Percentiles rank a stretch among this genome's conserved stretches.
Conservation (phyloP, 352 stramenopile species). For the Phytopythium boreale region DNA sequence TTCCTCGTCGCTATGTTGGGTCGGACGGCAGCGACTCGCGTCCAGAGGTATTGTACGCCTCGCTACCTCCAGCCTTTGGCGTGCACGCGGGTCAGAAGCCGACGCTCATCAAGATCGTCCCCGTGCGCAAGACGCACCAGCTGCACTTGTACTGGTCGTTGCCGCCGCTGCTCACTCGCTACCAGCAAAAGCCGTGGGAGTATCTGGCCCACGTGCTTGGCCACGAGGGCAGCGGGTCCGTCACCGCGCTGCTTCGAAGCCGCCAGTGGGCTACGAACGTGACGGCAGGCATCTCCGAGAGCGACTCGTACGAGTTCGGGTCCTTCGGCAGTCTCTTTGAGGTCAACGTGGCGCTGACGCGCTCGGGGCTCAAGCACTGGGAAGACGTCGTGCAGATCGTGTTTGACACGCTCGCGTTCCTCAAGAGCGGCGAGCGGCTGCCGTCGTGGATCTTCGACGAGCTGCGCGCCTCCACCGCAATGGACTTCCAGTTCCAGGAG, state of each 20-base stretch:
- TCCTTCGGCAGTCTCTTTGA: conserved; percentile 60
- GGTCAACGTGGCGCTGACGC: conserved; percentile 46
- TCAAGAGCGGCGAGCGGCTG: conserved; percentile 17
- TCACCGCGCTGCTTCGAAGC: conserved; percentile 35
- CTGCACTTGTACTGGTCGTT: conserved; percentile 53
- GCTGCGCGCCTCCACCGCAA: conserved; percentile 36
- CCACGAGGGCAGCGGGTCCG: conserved; percentile 47
- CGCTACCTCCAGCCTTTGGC: conserved; percentile 28
- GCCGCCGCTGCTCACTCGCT: conserved; percentile 31
- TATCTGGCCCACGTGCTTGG: conserved; percentile 50
- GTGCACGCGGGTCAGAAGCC: conserved; percentile 21
- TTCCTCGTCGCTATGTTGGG: conserved; percentile 17
- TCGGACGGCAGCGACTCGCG: neutral
- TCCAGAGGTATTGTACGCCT: neutral
- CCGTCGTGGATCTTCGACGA: conserved; percentile 60
- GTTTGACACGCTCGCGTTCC: conserved; percentile 37
- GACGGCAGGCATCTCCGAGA: conserved; percentile 40
- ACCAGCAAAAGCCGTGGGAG: conserved; percentile 52
- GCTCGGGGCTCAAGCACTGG: conserved; percentile 36
- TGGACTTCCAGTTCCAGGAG: conserved; percentile 68
- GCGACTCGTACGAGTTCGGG: conserved; percentile 60
- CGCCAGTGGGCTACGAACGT: conserved; percentile 43
- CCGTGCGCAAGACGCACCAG: conserved; percentile 40
- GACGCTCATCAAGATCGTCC: conserved; percentile 35
- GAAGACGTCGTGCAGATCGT: conserved; percentile 40